Conservation (phyloP, 306 rosid genomes). For the Arachis hypogaea region DNA sequence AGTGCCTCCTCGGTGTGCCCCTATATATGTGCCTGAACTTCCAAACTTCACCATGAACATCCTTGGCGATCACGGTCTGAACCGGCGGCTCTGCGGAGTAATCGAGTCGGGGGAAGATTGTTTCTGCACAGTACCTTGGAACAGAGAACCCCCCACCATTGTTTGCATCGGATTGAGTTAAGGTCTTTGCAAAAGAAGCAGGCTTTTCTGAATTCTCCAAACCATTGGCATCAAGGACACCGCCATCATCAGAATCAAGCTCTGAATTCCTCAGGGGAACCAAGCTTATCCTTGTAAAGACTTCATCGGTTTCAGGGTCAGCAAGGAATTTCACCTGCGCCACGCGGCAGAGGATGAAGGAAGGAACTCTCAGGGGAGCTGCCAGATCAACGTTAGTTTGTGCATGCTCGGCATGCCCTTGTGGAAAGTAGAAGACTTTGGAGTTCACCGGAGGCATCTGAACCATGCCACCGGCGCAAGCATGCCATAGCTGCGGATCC, state of each 20-base stretch:
- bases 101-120: slow-evolving; percentile 85
- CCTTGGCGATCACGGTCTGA: slow-evolving; percentile 86
- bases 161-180: slow-evolving; percentile 96
- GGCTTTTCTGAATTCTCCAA: slow-evolving; percentile 72
- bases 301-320: slow-evolving; percentile 91
- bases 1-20: slow-evolving; percentile 93
- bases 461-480: slow-evolving; percentile 98
- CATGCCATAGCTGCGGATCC: slow-evolving; percentile 98
- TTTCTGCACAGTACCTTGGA: slow-evolving; percentile 95
- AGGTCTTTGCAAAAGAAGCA: slow-evolving; percentile 85
- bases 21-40: slow-evolving; percentile 91
- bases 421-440: slow-evolving; percentile 89
- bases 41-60: slow-evolving; percentile 92
- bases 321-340: slow-evolving; percentile 73
- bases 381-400: slow-evolving; percentile 67
- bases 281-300: slow-evolving; percentile 58
- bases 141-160: slow-evolving; percentile 99
- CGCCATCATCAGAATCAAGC: slow-evolving; percentile 47
- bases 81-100: slow-evolving; percentile 97
- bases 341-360: slow-evolving; percentile 74
- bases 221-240: slow-evolving; percentile 32
- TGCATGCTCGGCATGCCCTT: slow-evolving; percentile 96
- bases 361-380: slow-evolving; percentile 55
- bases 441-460: slow-evolving; percentile 87
- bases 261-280: slow-evolving; percentile 57